Conservation (phyloP, 2,329 filamentous ascomycete genomes). For the Seiridium cupressi region DNA sequence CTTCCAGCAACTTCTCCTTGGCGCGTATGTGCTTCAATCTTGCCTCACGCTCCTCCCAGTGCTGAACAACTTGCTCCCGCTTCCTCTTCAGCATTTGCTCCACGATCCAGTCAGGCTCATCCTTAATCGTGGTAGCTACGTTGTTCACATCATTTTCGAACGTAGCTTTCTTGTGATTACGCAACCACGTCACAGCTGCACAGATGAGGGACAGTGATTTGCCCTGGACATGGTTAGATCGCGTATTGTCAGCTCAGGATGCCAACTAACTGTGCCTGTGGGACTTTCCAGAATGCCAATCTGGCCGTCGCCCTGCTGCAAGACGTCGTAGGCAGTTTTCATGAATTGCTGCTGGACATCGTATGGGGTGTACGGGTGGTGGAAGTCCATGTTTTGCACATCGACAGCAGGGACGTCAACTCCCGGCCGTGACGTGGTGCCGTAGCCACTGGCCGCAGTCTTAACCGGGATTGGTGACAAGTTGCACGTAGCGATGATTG, state of each 20-base stretch:
- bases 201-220: constrained; percentile 94
- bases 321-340: constrained; percentile 74
- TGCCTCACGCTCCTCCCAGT: constrained; percentile 72
- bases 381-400: constrained; percentile 57
- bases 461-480: no score
- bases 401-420: constrained; percentile 23
- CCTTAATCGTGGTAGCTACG: constrained; percentile 46
- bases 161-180: constrained; percentile 67
- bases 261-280: constrained; percentile 65
- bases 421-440: neutral
- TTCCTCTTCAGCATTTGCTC: constrained; percentile 72
- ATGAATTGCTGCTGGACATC: constrained; percentile 87
- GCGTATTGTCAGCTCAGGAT: neutral
- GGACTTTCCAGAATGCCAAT: constrained; percentile 90
- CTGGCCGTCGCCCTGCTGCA: constrained; percentile 69
- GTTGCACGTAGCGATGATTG: no score
- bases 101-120: constrained; percentile 82
- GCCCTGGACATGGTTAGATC: constrained; percentile 47
- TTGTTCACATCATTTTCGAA: constrained; percentile 52
- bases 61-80: constrained; percentile 61
- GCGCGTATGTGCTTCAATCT: constrained; percentile 65
- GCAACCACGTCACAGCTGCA: constrained; percentile 85
- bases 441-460: no score
- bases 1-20: constrained; percentile 58
- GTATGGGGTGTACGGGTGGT: constrained; percentile 87